Conservation (phyloP, 2,329 filamentous ascomycete species). For the Scopulariopsis brevicaulis region DNA sequence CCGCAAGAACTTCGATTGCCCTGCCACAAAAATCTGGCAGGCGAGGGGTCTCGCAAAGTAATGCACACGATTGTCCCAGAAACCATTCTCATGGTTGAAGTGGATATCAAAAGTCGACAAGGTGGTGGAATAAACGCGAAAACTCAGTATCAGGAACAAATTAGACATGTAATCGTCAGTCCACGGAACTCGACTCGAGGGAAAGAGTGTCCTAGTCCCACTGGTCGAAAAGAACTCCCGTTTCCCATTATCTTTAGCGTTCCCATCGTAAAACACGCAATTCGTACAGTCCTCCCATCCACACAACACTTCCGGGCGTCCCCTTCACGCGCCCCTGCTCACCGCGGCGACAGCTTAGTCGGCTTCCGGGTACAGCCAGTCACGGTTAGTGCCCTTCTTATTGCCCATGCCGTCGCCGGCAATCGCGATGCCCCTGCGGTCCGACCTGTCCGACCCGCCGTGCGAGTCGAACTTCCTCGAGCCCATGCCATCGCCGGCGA, state of each 20-base stretch:
- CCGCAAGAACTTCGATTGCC: not conserved
- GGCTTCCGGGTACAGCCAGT: slow-evolving; percentile 47
- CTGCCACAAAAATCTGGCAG: not conserved
- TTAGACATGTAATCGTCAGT: not conserved
- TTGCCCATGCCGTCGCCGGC: slow-evolving; percentile 58
- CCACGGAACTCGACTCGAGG: not conserved
- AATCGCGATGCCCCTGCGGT: slow-evolving; percentile 27
- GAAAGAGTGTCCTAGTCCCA: not conserved
- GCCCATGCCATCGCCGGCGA: slow-evolving; percentile 48
- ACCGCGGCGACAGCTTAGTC: slow-evolving; percentile 16
- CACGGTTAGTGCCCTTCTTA: slow-evolving; percentile 37
- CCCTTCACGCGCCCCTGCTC: not conserved
- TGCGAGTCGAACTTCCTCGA: slow-evolving; percentile 22
- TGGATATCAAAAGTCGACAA: not conserved
- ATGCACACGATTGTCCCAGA: not conserved
- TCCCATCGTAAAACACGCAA: not conserved
- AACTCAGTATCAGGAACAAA: not conserved
- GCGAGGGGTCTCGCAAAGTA: not conserved
- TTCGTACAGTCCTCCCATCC: not conserved
- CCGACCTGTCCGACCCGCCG: slow-evolving; percentile 12
- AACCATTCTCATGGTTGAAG: not conserved
- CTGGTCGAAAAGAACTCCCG: not conserved
- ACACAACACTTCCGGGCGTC: not conserved
- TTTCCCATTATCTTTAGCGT: not conserved
- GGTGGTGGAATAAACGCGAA: not conserved